Evolutionary conservation across 2,329 filamentous ascomycete species (phyloP).

Genomic region (Nothophaeocryptopus gaeumannii): DNA sequence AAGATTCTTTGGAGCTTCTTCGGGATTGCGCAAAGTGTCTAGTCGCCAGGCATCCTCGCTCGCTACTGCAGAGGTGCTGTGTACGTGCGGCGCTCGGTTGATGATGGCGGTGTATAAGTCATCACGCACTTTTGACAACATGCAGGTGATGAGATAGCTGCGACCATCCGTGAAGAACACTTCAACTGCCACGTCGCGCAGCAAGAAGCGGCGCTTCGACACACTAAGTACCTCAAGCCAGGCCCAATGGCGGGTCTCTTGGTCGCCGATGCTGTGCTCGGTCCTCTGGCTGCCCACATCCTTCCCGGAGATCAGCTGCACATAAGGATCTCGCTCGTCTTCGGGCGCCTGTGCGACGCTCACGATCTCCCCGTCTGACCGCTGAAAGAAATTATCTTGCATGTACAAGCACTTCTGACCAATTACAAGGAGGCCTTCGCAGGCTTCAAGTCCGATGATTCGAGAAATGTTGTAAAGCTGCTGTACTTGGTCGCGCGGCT

Average conservation of each 20-base stretch:
- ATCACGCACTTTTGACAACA: conserved; percentile 70
- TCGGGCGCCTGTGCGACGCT: conserved; percentile 90
- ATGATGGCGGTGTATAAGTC: conserved; percentile 75
- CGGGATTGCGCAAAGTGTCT: conserved; percentile 71
- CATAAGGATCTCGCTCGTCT: conserved; percentile 91
- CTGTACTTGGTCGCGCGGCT: conserved; percentile 87
- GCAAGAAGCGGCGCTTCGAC: conserved; percentile 91
- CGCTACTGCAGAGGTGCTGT: conserved; percentile 56
- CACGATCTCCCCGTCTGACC: conserved; percentile 92
- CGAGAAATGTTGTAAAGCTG: conserved; percentile 93
- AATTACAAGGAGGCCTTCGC: conserved; percentile 88
- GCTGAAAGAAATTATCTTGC: conserved; percentile 94
- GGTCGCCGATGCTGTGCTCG: conserved; percentile 54
- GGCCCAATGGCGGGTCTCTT: conserved; percentile 85
- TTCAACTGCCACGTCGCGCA: conserved; percentile 94
- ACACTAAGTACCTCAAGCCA: conserved; percentile 94
- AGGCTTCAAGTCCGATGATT: conserved; percentile 88
- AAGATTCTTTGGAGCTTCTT: conserved; percentile 64
- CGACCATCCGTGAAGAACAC: conserved; percentile 95
- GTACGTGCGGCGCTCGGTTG: conserved; percentile 74
- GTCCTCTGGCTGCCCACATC: conserved; percentile 59
- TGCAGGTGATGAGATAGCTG: conserved; percentile 87
- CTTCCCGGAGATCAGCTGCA: conserved; percentile 85
- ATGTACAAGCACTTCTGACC: conserved; percentile 91
- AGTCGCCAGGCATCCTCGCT: conserved; percentile 90